These are phyloP conservation scores for Gossypium thurberi DNA, from an alignment of 345 rosid species.

Conservation along the genomic window DNA sequence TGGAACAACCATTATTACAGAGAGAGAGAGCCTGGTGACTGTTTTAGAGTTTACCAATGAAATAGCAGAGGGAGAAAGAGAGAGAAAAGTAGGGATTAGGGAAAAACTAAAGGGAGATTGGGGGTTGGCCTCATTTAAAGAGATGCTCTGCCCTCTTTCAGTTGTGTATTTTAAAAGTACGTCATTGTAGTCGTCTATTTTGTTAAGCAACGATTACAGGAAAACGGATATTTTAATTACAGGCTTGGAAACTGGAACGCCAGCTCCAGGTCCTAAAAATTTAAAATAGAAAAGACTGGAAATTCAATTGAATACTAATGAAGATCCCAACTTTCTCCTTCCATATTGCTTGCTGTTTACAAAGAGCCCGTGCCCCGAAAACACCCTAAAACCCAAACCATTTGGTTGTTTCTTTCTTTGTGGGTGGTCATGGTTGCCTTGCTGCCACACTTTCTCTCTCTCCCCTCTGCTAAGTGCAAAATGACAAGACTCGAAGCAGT, in stretches of 20 bases:
- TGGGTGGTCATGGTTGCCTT: background rate
- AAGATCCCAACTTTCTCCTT: slow-evolving; percentile 3
- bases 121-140: slow-evolving; percentile 20
- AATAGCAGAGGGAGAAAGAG: slow-evolving; percentile 14
- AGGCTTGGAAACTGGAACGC: slow-evolving; percentile 4
- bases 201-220: background rate
- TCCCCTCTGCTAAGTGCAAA: slow-evolving; percentile 33
- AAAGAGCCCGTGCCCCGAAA: slow-evolving; percentile 28
- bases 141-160: slow-evolving; percentile 13
- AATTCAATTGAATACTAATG: background rate
- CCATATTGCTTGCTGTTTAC: slow-evolving; percentile 13
- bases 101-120: too few relatives aligned
- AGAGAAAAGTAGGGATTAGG: background rate
- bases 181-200: slow-evolving; percentile 10
- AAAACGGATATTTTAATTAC: background rate
- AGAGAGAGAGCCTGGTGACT: slow-evolving; percentile 17
- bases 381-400: slow-evolving; percentile 33
- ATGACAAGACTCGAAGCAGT: slow-evolving; percentile 56
- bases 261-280: background rate
- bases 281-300: background rate
- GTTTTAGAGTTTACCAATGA: slow-evolving; percentile 40
- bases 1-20: slow-evolving; percentile 19
- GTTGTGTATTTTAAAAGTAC: slow-evolving; percentile 8
- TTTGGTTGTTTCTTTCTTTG: slow-evolving; percentile 14
- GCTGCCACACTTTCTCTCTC: background rate